A percentile compares a stretch with the other conserved stretches of the same genome.
Conservation (phyloP, 352 stramenopile genomes). For the Paralagenidium karlingii region DNA sequence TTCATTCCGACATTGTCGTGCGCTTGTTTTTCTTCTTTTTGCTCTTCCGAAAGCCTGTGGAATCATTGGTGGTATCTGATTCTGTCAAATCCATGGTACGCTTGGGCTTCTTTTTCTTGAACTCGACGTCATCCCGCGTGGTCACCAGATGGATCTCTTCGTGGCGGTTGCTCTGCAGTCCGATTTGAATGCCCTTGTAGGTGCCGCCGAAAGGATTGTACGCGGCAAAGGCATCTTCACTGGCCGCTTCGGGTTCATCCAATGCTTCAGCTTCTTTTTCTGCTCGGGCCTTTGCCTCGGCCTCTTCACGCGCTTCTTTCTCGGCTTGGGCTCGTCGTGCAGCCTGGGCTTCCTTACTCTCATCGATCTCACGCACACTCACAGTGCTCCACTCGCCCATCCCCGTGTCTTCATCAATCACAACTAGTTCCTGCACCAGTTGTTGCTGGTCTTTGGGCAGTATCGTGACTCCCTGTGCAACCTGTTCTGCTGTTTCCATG, state of each 20-base stretch:
- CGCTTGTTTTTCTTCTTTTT: too few species aligned
- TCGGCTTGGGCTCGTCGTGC: conserved; percentile 26
- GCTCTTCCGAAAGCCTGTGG: too few species aligned
- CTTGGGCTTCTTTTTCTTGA: too few species aligned
- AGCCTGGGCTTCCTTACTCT: conserved; percentile 50
- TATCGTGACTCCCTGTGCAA: conserved; percentile 22
- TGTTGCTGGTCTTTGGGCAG: neutral
- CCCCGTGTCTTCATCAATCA: conserved; percentile 48
- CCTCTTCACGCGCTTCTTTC: too few species aligned
- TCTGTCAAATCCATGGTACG: too few species aligned
- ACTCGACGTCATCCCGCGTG: conserved; percentile 36
- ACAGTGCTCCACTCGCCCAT: conserved; percentile 79
- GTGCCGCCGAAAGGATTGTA: conserved; percentile 75
- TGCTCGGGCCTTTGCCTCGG: conserved; percentile 17
- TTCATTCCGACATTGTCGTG: too few species aligned
- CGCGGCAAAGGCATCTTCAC: conserved; percentile 60
- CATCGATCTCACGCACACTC: conserved; percentile 54
- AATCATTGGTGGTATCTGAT: too few species aligned
- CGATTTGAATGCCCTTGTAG: conserved; percentile 72
- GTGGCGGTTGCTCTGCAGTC: conserved; percentile 15
- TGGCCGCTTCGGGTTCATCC: conserved; percentile 49
- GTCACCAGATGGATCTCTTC: conserved; percentile 42
- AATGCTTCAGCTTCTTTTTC: conserved; percentile 47
- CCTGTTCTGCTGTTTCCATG: conserved; percentile 45
- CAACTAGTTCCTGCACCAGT: conserved; percentile 4